Base-by-base conservation (phyloP, 495 filamentous ascomycete species). In the Penicillium dipodomyicola region DNA sequence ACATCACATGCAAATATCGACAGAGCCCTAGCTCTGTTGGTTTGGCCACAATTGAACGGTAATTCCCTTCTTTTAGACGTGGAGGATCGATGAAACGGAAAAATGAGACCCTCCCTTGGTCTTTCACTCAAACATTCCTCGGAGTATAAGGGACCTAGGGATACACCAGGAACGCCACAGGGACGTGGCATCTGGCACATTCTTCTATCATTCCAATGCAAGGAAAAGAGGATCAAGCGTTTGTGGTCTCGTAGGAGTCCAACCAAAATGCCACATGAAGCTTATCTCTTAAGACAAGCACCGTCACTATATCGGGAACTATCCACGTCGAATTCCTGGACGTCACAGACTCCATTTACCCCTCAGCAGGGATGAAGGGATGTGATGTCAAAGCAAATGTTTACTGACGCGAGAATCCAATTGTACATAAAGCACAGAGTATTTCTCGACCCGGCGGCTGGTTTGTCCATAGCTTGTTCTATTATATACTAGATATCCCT, bases 101-200 rank as follows among this genome's bases (percentile, higher is more conserved):
- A 17, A 46, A 25, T 25, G 15, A 22, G 43, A 14, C 42, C 1
- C 30, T 11, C 7, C 8, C 10, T 41, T 52, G 20, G 22, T n/a
- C 9, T 2, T 35, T 53, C 9, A 30, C 17, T 22, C 45, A 23
- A 22, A 54, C 58, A 68, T 68, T 68, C 65, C 51, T 43, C 56
- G 58, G 63, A 60, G 48, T 32, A 51, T 58, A 60, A 53, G 57
- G 57, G 56, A 42, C 48, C 63, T 29, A 64, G 63, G 60, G 63
- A 48, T 53, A 32, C 14, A 3, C 14, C 14, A 30, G 41, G 48
- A 39, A 58, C 25, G 30, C 41, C 54, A 46, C 32, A 44, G 37
- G 49, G 40, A 58, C 43, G 55, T 52, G 35, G 58, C 43, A 61
- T 62, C 53, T 62, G 58, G 65, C 58, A 60, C 60, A 68, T 68